Evolutionary conservation across 2,329 filamentous ascomycete genomes (phyloP).

Genomic region (Calonectria ilicicola): DNA sequence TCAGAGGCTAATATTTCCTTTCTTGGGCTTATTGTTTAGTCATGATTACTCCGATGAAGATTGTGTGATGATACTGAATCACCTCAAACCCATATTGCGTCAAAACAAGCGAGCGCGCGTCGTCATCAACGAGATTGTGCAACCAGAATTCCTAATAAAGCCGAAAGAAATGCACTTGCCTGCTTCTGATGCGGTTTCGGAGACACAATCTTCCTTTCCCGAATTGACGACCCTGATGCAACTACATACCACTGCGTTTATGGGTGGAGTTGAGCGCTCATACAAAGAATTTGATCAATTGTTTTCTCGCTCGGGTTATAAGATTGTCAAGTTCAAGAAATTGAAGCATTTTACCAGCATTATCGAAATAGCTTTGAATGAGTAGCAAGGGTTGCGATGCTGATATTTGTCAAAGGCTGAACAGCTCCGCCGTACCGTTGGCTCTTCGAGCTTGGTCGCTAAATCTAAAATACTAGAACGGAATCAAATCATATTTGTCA

Average conservation of each 20-base stretch:
- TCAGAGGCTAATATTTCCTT: not conserved
- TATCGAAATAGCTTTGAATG: not conserved
- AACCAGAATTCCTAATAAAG: not conserved
- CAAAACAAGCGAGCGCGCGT: not conserved
- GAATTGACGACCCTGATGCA: not conserved
- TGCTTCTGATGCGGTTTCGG: not conserved
- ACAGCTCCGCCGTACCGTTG: no score
- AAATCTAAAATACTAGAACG: no score
- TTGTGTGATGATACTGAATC: not conserved
- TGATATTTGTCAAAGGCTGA: no score
- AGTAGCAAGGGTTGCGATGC: not conserved
- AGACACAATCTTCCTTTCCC: not conserved
- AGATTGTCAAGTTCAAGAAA: not conserved
- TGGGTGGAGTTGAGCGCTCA: not conserved
- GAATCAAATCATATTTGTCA: no score
- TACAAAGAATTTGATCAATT: not conserved
- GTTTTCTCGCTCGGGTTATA: not conserved
- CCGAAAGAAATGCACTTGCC: not conserved
- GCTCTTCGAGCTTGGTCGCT: no score
- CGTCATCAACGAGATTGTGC: not conserved
- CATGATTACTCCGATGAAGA: not conserved
- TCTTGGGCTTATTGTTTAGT: not conserved
- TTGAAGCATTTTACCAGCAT: not conserved
- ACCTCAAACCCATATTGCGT: not conserved
- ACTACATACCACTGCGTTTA: not conserved